Conservation (phyloP, 1,284 basidiomycete genomes). For the Pterulicium gracile region DNA sequence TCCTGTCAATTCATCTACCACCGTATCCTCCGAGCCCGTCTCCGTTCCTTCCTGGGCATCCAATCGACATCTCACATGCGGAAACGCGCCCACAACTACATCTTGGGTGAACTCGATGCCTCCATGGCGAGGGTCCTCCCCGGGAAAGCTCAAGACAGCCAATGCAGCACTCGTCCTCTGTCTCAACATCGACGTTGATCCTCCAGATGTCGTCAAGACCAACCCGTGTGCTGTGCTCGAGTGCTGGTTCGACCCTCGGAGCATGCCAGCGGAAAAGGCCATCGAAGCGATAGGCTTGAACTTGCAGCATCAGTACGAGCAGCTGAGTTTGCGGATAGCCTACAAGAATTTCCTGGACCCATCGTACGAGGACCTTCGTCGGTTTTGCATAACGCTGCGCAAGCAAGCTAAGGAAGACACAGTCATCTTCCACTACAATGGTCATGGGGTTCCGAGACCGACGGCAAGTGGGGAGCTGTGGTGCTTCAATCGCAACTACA, state of each 20-base stretch:
- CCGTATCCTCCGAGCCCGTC: neutral
- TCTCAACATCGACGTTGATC: slow-evolving; percentile 95
- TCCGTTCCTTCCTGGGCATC: slow-evolving; percentile 69
- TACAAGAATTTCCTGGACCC: slow-evolving; percentile 94
- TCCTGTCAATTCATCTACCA: neutral
- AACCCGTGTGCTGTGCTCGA: slow-evolving; percentile 92
- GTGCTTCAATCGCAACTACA: slow-evolving; percentile 98
- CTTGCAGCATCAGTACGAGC: slow-evolving; percentile 93
- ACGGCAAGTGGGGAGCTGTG: slow-evolving; percentile 95
- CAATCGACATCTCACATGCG: slow-evolving; percentile 81
- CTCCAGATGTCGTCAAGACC: slow-evolving; percentile 95
- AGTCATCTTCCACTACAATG: slow-evolving; percentile 96
- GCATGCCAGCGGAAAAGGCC: slow-evolving; percentile 81
- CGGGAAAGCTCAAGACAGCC: slow-evolving; percentile 82
- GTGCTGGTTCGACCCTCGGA: slow-evolving; percentile 95
- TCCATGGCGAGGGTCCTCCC: slow-evolving; percentile 70
- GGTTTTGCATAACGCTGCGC: slow-evolving; percentile 79
- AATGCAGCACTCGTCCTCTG: slow-evolving; percentile 93
- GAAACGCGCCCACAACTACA: slow-evolving; percentile 67
- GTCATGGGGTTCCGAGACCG: slow-evolving; percentile 95
- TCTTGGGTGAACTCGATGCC: slow-evolving; percentile 53
- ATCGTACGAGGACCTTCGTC: slow-evolving; percentile 88
- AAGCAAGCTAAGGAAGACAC: slow-evolving; percentile 91
- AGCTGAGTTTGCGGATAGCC: slow-evolving; percentile 81
- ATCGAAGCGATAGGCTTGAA: slow-evolving; percentile 86